Evolutionary conservation across 2,329 filamentous ascomycete genomes (phyloP).

Genomic region (Monilinia fructicola): DNA sequence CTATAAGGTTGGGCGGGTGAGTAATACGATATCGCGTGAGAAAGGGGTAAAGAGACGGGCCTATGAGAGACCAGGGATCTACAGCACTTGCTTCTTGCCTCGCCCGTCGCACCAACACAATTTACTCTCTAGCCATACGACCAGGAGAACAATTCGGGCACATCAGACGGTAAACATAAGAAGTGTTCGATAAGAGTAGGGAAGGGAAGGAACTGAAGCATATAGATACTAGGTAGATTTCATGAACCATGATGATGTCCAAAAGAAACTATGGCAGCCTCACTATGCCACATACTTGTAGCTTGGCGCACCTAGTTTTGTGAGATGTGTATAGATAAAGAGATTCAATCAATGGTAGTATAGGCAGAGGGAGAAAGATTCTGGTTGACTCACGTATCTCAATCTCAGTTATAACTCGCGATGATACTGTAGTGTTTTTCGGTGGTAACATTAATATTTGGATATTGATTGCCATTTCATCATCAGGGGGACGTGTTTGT

Average conservation of each 20-base stretch:
- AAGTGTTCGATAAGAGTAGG: not conserved
- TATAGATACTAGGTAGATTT: not conserved
- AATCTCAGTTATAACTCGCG: not conserved
- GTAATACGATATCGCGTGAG: conserved; percentile 1
- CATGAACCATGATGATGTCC: not conserved
- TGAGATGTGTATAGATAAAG: not conserved
- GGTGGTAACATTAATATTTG: not conserved
- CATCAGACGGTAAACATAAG: not conserved
- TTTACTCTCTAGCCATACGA: not conserved
- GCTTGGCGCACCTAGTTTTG: not conserved
- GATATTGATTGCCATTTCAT: conserved; percentile 2
- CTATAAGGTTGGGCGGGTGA: not conserved
- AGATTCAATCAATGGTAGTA: not conserved
- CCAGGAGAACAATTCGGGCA: not conserved
- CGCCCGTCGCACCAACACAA: not conserved
- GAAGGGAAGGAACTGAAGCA: too few species aligned
- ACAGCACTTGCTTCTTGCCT: conserved; percentile 5
- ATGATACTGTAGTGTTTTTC: not conserved
- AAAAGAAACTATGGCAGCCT: not conserved
- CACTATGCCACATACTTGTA: not conserved
- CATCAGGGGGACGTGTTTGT: conserved; percentile 10
- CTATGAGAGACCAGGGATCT: not conserved
- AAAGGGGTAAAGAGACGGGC: conserved; percentile 5
- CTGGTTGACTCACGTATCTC: not conserved
- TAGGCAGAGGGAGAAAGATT: not conserved